phyloP scores from a whole-genome alignment of 805 yeast species.

The Spencermartinsiella europaea region DNA sequence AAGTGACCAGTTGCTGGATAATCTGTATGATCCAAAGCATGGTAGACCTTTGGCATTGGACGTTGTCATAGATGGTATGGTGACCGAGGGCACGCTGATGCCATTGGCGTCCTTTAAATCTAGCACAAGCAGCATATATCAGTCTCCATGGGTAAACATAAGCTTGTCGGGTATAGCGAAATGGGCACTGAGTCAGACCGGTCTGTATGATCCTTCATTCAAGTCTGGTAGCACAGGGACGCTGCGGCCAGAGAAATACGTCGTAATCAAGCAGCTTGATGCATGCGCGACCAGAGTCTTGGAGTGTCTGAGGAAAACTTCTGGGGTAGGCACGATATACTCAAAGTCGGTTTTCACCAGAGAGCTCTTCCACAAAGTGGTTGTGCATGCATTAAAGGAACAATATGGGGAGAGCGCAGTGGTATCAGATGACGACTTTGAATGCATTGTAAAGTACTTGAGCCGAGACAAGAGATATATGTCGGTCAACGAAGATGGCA shows the following conservation, averaged over 20 bases:
- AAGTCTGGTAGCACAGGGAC: slow-evolving; percentile 22
- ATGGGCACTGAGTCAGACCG: slow-evolving; percentile 18
- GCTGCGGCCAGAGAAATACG: slow-evolving; percentile 26
- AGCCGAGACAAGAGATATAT: slow-evolving; percentile 21
- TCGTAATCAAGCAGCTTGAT: slow-evolving; percentile 19
- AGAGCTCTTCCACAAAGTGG: slow-evolving; percentile 7
- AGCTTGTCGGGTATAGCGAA: slow-evolving; percentile 8
- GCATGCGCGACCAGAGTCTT: slow-evolving; percentile 12
- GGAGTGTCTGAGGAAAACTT: slow-evolving; percentile 6
- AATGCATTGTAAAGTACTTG: slow-evolving; percentile 23
- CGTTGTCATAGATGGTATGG: slow-evolving; percentile 28
- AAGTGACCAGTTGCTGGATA: slow-evolving; percentile 21
- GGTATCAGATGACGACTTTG: slow-evolving; percentile 19
- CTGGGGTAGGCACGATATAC: slow-evolving; percentile 5
- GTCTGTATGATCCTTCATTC: slow-evolving; percentile 19
- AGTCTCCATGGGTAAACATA: slow-evolving; percentile 5
- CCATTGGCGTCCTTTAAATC: slow-evolving; percentile 24
- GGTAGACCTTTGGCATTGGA: slow-evolving; percentile 32
- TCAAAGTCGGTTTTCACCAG: slow-evolving; percentile 17
- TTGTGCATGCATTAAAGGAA: neutral
- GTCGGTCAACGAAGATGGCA: slow-evolving; percentile 13
- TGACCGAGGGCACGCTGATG: slow-evolving; percentile 20
- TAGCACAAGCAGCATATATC: slow-evolving; percentile 5
- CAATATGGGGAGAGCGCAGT: slow-evolving; percentile 4
- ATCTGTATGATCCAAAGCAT: slow-evolving; percentile 22